Base-by-base conservation (phyloP, 2,329 filamentous ascomycete genomes). In the Dothistroma septosporum region DNA sequence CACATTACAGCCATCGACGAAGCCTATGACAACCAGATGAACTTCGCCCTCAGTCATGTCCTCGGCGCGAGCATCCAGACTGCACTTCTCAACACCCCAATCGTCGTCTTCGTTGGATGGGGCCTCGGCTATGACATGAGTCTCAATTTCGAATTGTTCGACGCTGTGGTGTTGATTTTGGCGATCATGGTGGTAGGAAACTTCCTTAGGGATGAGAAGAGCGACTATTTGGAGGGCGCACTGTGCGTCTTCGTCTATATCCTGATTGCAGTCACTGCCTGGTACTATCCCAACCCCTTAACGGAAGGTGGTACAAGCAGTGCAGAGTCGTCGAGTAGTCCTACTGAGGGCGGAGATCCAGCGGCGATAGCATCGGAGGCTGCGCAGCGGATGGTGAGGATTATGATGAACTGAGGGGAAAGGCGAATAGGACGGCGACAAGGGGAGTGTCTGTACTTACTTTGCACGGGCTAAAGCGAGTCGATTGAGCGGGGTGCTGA, bases 41-140 rank as follows among this genome's bases (percentile, higher is more conserved):
- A 93, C 77, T 88, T 92, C 73, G 90, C 91, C 0, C 81, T 94
- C 28, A 89, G 90, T 49, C 91, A 96, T 73, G 90, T 94, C 57
- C 85, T 96, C 47, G 91, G 91, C 52, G 87, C 91, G 2, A 93
- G 90, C 0, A 88, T 96, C 61, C 92, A 96, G 76, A 97, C 92
- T 0, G 91, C 92, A 0, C 83, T 96, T 33, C 86, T 96, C 72
- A 96, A 95, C 73, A 91, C 87, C 0, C 92, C 92, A 0, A 82
- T 96, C 4, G 87, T 91, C 8, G 88, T 95, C 53, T 90, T 88
- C 49, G 97, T 92, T 92, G 87, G 89, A 22, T 76, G 92, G 37
- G 76, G 77, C 60, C 86, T 86, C 68, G 55, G 66, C n/a, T 33
- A 49, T n/a, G 71, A 80, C 6, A 90, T 97, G 84, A 86, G 89